phyloP scores from a whole-genome alignment of 306 rosid species.

The Notholithocarpus densiflorus region DNA sequence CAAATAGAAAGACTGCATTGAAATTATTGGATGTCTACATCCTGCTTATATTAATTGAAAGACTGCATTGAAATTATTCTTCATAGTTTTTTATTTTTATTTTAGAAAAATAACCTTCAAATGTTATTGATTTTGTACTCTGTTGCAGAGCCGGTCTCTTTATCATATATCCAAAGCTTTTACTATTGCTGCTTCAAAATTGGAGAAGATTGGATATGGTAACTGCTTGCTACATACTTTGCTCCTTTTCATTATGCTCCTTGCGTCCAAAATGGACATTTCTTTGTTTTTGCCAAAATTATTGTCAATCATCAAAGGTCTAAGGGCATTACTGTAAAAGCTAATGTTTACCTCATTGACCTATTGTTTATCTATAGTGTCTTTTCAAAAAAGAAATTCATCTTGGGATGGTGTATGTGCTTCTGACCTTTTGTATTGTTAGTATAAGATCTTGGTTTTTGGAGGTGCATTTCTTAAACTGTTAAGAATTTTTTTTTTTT shows the following conservation, averaged over 20 bases:
- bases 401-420: too few relatives aligned
- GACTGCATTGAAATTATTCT: background rate
- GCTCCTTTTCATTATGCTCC: background rate
- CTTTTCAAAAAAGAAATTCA: too few relatives aligned
- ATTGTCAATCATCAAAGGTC: background rate
- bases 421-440: too few relatives aligned
- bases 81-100: background rate
- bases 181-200: constrained; percentile 82
- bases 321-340: too few relatives aligned
- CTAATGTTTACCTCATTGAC: too few relatives aligned
- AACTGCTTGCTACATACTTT: background rate
- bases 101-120: constrained; percentile 8
- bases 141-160: constrained; percentile 78
- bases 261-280: background rate
- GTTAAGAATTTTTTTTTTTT: too few relatives aligned
- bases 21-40: background rate
- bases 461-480: too few relatives aligned
- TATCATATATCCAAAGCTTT: constrained; percentile 80
- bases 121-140: constrained; percentile 19
- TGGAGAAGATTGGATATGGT: constrained; percentile 96
- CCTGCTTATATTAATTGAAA: background rate
- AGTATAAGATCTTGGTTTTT: too few relatives aligned
- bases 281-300: background rate
- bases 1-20: background rate
- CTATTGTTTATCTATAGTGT: too few relatives aligned